Evolutionary conservation across 2,329 filamentous ascomycete genomes (phyloP).

Genomic region (Anthostomella pinea): DNA sequence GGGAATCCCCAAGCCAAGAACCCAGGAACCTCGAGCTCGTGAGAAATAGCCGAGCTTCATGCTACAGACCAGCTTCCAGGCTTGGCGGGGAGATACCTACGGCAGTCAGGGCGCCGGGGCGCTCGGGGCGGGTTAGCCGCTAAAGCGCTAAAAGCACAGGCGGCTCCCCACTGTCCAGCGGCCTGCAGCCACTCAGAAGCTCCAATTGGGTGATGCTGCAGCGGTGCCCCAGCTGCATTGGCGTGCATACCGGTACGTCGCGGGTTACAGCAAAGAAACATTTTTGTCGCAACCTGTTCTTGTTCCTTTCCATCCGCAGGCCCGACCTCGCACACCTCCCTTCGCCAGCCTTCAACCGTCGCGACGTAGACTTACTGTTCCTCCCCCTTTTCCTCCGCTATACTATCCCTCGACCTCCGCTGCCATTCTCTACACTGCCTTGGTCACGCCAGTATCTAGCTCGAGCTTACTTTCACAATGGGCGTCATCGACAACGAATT

Average conservation of each 20-base stretch:
- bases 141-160: slow-evolving; percentile 10
- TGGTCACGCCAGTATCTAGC: slow-evolving; percentile 7
- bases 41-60: slow-evolving; percentile 22
- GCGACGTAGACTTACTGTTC: slow-evolving; percentile 15
- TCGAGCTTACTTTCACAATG: slow-evolving; percentile 55
- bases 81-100: slow-evolving; percentile 7
- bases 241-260: slow-evolving; percentile 10
- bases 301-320: slow-evolving; percentile 5
- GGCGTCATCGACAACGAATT: slow-evolving; percentile 84
- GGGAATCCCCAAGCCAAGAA: neutral
- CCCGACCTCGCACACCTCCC: slow-evolving; percentile 24
- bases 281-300: slow-evolving; percentile 28
- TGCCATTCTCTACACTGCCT: neutral
- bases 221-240: slow-evolving; percentile 3
- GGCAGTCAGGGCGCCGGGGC: slow-evolving; percentile 3
- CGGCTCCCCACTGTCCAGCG: slow-evolving; percentile 11
- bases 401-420: slow-evolving; percentile 3
- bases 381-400: slow-evolving; percentile 9
- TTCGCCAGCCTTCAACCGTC: slow-evolving; percentile 10
- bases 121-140: slow-evolving; percentile 13
- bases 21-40: slow-evolving; percentile 7
- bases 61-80: slow-evolving; percentile 9
- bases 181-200: slow-evolving; percentile 18
- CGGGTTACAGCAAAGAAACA: slow-evolving; percentile 14
- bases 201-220: slow-evolving; percentile 23